A percentile compares a stretch with the other conserved stretches of the same genome.
Conservation (phyloP, 2,329 filamentous ascomycete species). For the Hysterium pulicare region DNA sequence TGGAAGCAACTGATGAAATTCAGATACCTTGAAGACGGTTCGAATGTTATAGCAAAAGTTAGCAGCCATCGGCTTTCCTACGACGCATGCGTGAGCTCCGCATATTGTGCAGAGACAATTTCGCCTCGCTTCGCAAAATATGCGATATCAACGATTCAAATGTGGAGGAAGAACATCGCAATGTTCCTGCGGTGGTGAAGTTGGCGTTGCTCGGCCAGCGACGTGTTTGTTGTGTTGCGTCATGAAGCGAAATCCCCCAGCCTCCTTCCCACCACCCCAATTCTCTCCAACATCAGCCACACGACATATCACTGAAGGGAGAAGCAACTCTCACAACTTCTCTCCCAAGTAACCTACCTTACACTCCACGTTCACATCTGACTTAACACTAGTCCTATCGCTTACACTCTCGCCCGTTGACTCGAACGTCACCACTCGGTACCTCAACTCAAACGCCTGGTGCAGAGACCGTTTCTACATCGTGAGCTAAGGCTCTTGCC, state of each 20-base stretch:
- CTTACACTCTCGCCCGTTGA: not conserved
- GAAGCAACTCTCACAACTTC: not conserved
- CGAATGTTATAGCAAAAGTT: too few species aligned
- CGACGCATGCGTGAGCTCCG: too few species aligned
- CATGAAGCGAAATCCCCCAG: conserved; percentile 4
- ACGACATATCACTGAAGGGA: not conserved
- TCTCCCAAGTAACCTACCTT: conserved; percentile 3
- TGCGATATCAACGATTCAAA: too few species aligned
- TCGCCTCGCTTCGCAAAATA: too few species aligned
- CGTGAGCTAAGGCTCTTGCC: conserved; percentile 12
- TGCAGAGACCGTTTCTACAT: conserved; percentile 1
- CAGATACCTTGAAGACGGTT: too few species aligned
- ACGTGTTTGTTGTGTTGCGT: not conserved
- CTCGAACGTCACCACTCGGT: not conserved
- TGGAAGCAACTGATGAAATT: too few species aligned
- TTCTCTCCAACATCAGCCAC: conserved; percentile 7
- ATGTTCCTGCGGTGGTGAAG: too few species aligned
- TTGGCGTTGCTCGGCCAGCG: conserved; percentile 1
- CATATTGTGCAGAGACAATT: too few species aligned
- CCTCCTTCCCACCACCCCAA: conserved; percentile 9
- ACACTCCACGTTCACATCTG: conserved; percentile 4
- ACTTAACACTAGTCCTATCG: conserved; percentile 4
- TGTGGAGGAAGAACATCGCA: too few species aligned
- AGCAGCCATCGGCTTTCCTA: too few species aligned
- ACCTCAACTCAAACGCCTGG: not conserved